Base-by-base conservation (phyloP, 2,329 filamentous ascomycete species). In the Cladophialophora psammophila region DNA sequence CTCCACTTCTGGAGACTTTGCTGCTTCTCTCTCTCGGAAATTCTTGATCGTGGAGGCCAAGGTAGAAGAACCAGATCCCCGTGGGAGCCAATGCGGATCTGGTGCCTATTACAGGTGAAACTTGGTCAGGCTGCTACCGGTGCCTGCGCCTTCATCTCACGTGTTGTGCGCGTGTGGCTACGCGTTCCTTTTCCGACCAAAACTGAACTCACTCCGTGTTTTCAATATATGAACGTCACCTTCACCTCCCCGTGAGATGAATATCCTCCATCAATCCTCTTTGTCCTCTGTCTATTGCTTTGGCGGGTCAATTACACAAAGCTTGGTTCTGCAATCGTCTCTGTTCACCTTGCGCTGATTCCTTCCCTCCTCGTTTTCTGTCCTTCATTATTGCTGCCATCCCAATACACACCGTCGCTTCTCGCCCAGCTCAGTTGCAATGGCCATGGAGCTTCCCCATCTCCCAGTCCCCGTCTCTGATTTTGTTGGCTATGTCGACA, bases 391-490 rank as follows among this genome's bases (percentile, higher is more conserved):
- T 48, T 13, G 6, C 36, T 42, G 9, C 15, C 36, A 60, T 34
- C 2, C 31, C 4, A 35, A n/a, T 55, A 12, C 9, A n/a, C 6
- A 10, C 31, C 18, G 12, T 55, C 31, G 7, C 13, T 35, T 55
- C 26, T 35, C 60, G 20, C 8, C 59, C 4, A 54, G 45, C 18
- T 18, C 15, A 9, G 9, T 7, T 40, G 18, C 50, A 15, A 38
- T 40, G 13, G 26, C 63, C 15, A 54, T 64, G 55, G 63, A 68
- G 45, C 66, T 72, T 50, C 68, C 70, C 18, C 32, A 50, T 26
- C 53, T 70, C 35, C 70, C 70, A 20, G 68, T 69, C 8, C 61
- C 68, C 2, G 31, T 69, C 34, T n/a, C 57, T 36, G 63, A 69
- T 7, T 72, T 72, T 34, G 57, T 70, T 26, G 13, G 48, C 6